Percentiles rank a stretch among this genome's conserved stretches.
These are phyloP conservation scores for Tuber microsphaerosporum DNA, from an alignment of 495 filamentous ascomycete genomes.

Conservation along the genomic window DNA sequence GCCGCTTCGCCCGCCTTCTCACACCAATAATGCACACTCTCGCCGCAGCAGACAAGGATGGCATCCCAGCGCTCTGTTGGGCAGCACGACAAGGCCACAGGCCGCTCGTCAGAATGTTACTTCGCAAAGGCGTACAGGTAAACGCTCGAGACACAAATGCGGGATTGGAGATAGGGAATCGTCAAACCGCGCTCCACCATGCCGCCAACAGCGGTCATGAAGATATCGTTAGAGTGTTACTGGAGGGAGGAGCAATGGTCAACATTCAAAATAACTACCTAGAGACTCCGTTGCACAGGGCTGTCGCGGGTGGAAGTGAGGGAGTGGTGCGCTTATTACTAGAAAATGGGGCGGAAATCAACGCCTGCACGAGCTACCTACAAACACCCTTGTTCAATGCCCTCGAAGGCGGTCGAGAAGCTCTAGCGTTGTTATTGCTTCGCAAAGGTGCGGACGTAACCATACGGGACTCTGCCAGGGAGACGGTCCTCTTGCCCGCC, in stretches of 20 bases:
- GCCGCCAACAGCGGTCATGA: not conserved
- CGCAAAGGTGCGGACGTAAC: constrained; percentile 21
- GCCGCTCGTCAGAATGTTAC: not conserved
- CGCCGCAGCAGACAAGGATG: constrained; percentile 8
- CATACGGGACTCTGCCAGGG: constrained; percentile 22
- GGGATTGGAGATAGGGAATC: not conserved
- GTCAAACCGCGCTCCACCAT: constrained; percentile 1
- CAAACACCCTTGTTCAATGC: constrained; percentile 2
- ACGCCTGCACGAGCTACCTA: constrained; percentile 1
- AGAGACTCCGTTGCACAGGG: not conserved
- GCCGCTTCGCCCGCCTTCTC: constrained; percentile 10
- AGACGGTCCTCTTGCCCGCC: constrained; percentile 37
- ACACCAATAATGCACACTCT: constrained; percentile 9
- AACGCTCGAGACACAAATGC: not conserved
- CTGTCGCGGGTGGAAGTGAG: not conserved
- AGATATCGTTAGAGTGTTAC: constrained; percentile 4
- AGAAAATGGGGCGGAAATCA: not conserved
- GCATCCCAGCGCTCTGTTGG: constrained; percentile 11
- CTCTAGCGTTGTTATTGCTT: not conserved
- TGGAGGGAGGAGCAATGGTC: constrained; percentile 1
- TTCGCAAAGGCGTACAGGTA: not conserved
- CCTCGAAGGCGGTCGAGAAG: not conserved
- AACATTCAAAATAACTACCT: not conserved
- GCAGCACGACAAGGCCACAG: constrained; percentile 2
- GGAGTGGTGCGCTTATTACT: constrained; percentile 2